phyloP scores from a whole-genome alignment of 2,329 filamentous ascomycete genomes.

The Leptographium flavum region DNA sequence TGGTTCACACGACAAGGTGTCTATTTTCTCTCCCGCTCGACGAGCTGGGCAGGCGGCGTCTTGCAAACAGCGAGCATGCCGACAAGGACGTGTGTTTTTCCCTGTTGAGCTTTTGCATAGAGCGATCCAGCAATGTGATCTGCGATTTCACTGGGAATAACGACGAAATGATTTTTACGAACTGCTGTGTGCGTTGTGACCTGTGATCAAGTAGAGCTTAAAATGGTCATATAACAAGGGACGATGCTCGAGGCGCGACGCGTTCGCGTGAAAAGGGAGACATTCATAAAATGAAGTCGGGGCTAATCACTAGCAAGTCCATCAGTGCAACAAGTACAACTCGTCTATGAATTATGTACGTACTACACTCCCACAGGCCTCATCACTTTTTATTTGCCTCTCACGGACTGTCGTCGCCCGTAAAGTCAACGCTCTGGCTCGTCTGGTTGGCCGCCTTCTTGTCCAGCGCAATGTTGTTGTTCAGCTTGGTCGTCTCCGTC shows the following conservation, averaged over 20 bases:
- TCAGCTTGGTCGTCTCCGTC: slow-evolving; percentile 34
- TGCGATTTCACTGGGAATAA: slow-evolving; percentile 1
- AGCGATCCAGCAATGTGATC: background rate
- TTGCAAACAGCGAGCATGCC: background rate
- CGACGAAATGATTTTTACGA: background rate
- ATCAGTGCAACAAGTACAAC: too few species aligned
- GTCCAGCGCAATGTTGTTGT: slow-evolving; percentile 33
- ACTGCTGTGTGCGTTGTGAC: too few species aligned
- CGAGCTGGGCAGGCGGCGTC: background rate
- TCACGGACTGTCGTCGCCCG: slow-evolving; percentile 8
- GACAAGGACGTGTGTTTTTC: background rate
- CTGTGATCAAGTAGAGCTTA: background rate
- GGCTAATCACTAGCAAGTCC: too few species aligned
- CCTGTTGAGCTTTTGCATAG: background rate
- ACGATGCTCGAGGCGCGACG: too few species aligned
- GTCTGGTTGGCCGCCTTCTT: slow-evolving; percentile 18
- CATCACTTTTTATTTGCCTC: background rate
- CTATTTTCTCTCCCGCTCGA: background rate
- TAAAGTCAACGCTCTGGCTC: slow-evolving; percentile 23
- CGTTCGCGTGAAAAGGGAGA: background rate
- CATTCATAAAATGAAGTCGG: too few species aligned
- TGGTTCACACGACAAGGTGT: background rate
- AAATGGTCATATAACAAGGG: too few species aligned
- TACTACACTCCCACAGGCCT: background rate
- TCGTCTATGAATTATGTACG: too few species aligned